Conservation (phyloP, 768 basidiomycete species). For the Phanerochaete sordida region DNA sequence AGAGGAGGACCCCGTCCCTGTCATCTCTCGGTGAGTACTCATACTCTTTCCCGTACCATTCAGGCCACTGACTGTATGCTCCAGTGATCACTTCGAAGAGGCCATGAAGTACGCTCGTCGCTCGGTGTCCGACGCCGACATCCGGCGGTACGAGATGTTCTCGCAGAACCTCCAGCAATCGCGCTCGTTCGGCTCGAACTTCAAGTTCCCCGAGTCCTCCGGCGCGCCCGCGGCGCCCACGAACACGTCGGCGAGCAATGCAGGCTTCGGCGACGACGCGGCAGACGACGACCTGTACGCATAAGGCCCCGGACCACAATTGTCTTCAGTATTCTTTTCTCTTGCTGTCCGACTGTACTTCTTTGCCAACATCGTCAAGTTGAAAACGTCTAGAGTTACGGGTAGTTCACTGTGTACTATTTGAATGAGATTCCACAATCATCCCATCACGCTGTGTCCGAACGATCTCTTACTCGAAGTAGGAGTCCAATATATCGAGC, state of each 20-base stretch:
- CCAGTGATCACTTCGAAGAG: slow-evolving; percentile 95
- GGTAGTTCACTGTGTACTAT: slow-evolving; percentile 1
- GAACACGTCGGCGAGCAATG: slow-evolving; percentile 54
- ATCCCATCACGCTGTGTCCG: neutral
- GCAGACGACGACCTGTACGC: slow-evolving; percentile 93
- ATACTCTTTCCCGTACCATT: neutral
- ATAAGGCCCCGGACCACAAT: slow-evolving; percentile 27
- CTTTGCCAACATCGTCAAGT: neutral
- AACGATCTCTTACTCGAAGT: too few relatives aligned
- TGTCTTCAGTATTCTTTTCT: neutral
- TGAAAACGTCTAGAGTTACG: slow-evolving; percentile 5
- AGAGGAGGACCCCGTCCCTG: slow-evolving; percentile 85
- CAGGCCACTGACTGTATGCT: slow-evolving; percentile 6
- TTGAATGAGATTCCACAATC: neutral
- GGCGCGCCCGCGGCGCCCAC: slow-evolving; percentile 31
- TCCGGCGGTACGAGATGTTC: slow-evolving; percentile 98
- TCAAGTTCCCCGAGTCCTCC: slow-evolving; percentile 92
- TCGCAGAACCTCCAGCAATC: slow-evolving; percentile 91
- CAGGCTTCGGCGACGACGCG: slow-evolving; percentile 80
- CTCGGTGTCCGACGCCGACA: slow-evolving; percentile 94
- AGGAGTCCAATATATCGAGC: too few relatives aligned
- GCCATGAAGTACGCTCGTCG: slow-evolving; percentile 98
- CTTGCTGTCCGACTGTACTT: neutral
- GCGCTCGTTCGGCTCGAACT: slow-evolving; percentile 88
- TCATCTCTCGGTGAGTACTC: slow-evolving; percentile 65